phyloP scores from a whole-genome alignment of 1,139 yeast genomes.

The Debaryomyces subglobosus region DNA sequence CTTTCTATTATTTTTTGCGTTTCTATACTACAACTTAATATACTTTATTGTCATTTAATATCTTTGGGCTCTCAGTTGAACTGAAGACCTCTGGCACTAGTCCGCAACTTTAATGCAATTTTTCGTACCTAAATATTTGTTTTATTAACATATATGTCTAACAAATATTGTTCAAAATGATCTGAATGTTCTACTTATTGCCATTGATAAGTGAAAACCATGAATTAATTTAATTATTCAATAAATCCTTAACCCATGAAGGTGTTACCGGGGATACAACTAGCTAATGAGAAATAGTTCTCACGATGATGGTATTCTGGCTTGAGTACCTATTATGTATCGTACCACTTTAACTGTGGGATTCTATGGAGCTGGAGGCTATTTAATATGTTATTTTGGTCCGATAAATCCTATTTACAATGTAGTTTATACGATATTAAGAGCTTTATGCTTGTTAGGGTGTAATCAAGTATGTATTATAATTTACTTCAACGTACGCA shows the following conservation, averaged over 20 bases:
- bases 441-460: background rate
- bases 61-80: background rate
- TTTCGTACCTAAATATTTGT: background rate
- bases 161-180: constrained; percentile 11
- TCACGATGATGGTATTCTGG: constrained; percentile 12
- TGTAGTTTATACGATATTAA: background rate
- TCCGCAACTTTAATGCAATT: background rate
- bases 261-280: constrained; percentile 12
- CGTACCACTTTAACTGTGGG: background rate
- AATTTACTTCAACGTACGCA: constrained; percentile 2
- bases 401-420: background rate
- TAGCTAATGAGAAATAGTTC: constrained; percentile 2
- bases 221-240: constrained; percentile 4
- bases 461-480: background rate
- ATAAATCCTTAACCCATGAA: constrained; percentile 9
- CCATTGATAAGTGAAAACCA: background rate
- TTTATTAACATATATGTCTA: constrained; percentile 2
- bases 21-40: background rate
- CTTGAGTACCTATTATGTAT: background rate
- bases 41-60: background rate
- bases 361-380: background rate
- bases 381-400: background rate
- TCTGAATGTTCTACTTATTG: background rate
- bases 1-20: background rate
- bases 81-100: background rate